These are phyloP conservation scores for Fusarium austroafricanum DNA, from an alignment of 2,329 filamentous ascomycete species.

Conservation along the genomic window DNA sequence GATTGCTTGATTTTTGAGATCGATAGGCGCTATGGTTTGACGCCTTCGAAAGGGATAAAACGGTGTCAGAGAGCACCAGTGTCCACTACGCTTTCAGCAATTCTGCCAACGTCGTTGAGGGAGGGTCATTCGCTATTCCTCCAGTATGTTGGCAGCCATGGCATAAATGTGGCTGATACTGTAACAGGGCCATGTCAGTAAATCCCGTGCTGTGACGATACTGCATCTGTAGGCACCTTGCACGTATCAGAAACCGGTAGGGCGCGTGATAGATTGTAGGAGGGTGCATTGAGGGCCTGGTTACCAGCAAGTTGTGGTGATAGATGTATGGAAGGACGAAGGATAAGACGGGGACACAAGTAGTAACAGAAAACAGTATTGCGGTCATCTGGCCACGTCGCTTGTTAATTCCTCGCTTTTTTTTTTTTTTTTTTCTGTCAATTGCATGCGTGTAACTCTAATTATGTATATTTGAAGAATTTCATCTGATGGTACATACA, in stretches of 20 bases:
- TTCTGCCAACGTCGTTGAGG: slow-evolving; percentile 1
- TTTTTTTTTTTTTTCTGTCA: slow-evolving; percentile 2
- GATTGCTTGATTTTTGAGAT: slow-evolving; percentile 36
- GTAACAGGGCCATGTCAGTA: slow-evolving; percentile 6
- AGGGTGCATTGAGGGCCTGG: slow-evolving; percentile 13
- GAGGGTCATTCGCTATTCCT: not conserved
- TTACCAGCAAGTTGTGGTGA: slow-evolving; percentile 1
- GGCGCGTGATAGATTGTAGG: slow-evolving; percentile 21
- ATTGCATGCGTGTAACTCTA: slow-evolving; percentile 15
- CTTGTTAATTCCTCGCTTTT: not conserved
- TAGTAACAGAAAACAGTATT: not conserved
- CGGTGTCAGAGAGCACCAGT: slow-evolving; percentile 24
- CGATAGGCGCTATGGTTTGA: slow-evolving; percentile 43
- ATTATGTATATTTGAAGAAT: not conserved
- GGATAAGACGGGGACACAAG: slow-evolving; percentile 14
- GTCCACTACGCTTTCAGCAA: slow-evolving; percentile 20
- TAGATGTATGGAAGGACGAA: slow-evolving; percentile 15
- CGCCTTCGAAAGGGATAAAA: slow-evolving; percentile 36
- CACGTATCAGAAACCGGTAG: not conserved
- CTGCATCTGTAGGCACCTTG: not conserved
- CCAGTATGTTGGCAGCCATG: not conserved
- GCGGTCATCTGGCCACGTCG: slow-evolving; percentile 17
- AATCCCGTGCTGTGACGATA: not conserved
- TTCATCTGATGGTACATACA: not conserved
- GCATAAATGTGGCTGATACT: slow-evolving; percentile 28